Base-by-base conservation (phyloP, 139 green algal species). In the Volvox africanus region DNA sequence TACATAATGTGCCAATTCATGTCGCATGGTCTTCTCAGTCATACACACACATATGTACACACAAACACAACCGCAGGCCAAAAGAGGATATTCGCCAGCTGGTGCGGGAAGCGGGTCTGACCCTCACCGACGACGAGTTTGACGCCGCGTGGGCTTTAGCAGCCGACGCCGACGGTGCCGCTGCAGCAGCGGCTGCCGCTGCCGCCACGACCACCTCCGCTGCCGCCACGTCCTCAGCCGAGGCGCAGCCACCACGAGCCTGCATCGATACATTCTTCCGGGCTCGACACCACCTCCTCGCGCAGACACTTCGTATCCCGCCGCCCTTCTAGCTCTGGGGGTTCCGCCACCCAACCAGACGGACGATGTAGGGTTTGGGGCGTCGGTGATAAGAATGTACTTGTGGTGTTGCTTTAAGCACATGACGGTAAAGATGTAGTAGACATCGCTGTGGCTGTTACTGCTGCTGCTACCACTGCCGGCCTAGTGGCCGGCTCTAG, bases 181-280 rank as follows among this genome's bases (percentile, higher is more conserved):
- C n/a, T 11, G 68, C 68, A 18, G 67, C 35, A 1, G 84, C 84
- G 24, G 32, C 20, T 17, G 67, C 35, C 13, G 84, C 20, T 36
- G 22, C 37, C 24, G 73, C 32, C n/a, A 26, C 22, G 5, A 55
- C 44, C 44, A 55, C 5, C 9, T 55, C 44, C 44, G 9, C 44
- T 9, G 44, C 9, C 44, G 44, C 44, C 44, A 55, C 44, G 44
- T 5, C 44, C 44, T 55, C 44, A 55, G 44, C 44, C 9, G 44
- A 55, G 14, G 67, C 0, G 14, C 24, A 55, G n/a, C 44, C 33
- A 55, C 44, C 33, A 55, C 86, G 89, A 30, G 89, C 80, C 32
- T 94, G 92, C 75, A 68, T 94, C 11, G 92, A 94, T 68, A 93
- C 93, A 2, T 95, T 95, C 80, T 94, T 95, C 86, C 71, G 91